phyloP scores from a whole-genome alignment of 768 basidiomycete genomes.

The Pleurotus tuber-regium region DNA sequence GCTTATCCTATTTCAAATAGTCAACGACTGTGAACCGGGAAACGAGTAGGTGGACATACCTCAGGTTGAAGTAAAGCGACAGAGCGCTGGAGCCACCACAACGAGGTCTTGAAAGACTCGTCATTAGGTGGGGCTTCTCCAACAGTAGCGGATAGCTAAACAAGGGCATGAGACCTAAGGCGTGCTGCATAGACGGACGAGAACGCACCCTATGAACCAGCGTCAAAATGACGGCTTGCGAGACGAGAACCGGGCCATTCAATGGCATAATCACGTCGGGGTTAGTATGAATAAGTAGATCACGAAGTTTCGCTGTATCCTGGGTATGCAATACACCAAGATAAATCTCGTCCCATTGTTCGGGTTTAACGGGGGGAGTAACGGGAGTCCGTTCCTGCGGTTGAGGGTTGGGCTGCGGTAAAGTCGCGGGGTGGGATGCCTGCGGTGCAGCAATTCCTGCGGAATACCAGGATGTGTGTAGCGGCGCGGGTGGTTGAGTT shows the following conservation, averaged over 20 bases:
- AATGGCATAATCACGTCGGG: conserved; percentile 81
- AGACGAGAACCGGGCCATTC: conserved; percentile 65
- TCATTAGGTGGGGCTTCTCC: conserved; percentile 76
- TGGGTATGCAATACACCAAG: conserved; percentile 74
- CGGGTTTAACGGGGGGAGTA: conserved; percentile 54
- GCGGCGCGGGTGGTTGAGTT: conserved; percentile 33
- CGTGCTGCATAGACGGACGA: not conserved
- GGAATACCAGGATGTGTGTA: conserved; percentile 62
- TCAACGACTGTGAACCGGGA: conserved; percentile 4
- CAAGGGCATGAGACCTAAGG: conserved; percentile 9
- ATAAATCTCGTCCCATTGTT: conserved; percentile 86
- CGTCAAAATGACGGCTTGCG: conserved; percentile 82
- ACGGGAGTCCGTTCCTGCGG: conserved; percentile 25
- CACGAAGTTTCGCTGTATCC: conserved; percentile 70
- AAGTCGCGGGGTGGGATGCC: conserved; percentile 74
- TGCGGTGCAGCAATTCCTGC: conserved; percentile 71
- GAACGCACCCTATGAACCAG: conserved; percentile 73
- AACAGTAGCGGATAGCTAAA: conserved; percentile 68
- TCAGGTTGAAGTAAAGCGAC: conserved; percentile 69
- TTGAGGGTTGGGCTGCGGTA: conserved; percentile 50
- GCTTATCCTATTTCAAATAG: conserved; percentile 53
- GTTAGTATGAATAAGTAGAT: conserved; percentile 69
- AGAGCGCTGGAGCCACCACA: conserved; percentile 87
- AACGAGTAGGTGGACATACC: conserved; percentile 34
- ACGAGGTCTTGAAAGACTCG: conserved; percentile 74